Conservation (phyloP, 129 eudicot genomes). For the Artemisia annua region DNA sequence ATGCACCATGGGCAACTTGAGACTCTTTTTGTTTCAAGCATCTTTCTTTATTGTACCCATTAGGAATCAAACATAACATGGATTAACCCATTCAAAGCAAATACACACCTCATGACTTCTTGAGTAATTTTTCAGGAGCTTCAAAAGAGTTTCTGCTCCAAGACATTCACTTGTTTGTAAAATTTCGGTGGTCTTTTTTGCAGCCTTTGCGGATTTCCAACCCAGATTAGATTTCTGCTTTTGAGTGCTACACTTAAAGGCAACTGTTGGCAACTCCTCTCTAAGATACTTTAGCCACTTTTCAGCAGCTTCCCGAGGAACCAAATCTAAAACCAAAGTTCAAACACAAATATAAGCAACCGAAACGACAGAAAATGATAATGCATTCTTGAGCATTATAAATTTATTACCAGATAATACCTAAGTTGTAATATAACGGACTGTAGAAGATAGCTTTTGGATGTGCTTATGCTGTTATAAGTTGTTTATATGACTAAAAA, state of each 20-base stretch:
- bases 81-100: not conserved
- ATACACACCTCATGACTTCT: slow-evolving; percentile 78
- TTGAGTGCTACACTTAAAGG: slow-evolving; percentile 97
- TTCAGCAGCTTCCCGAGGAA: slow-evolving; percentile 93
- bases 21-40: too few species aligned
- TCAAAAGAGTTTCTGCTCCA: slow-evolving; percentile 85
- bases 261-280: slow-evolving; percentile 89
- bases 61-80: too few species aligned
- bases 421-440: too few species aligned
- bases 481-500: too few species aligned
- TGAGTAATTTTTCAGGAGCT: slow-evolving; percentile 88
- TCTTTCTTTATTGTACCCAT: too few species aligned
- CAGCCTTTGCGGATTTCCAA: slow-evolving; percentile 69
- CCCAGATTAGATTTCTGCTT: slow-evolving; percentile 82
- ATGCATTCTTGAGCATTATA: too few species aligned
- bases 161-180: slow-evolving; percentile 92
- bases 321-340: slow-evolving; percentile 61
- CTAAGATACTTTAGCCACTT: slow-evolving; percentile 97
- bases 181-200: slow-evolving; percentile 48
- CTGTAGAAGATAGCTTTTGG: too few species aligned
- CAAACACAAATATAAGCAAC: not conserved
- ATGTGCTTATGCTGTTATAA: too few species aligned
- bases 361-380: not conserved
- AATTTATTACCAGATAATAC: too few species aligned
- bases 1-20: too few species aligned